Evolutionary conservation across 805 yeast species (phyloP).

Genomic region (Saturnispora halmiae): DNA sequence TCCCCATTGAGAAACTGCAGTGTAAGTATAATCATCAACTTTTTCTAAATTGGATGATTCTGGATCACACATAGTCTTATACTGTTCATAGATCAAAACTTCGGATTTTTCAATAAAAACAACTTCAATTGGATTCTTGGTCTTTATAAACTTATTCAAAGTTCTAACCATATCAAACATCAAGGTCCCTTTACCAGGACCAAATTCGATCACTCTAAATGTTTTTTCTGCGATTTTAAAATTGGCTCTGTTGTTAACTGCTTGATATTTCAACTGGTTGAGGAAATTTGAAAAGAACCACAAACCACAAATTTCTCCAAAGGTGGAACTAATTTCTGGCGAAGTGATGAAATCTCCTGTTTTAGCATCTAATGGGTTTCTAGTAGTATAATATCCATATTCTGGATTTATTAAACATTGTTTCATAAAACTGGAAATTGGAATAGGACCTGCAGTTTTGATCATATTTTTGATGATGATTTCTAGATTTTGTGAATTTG

Average conservation of each 20-base stretch:
- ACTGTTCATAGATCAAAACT: slow-evolving; percentile 50
- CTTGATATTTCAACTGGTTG: slow-evolving; percentile 42
- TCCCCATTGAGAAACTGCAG: slow-evolving; percentile 41
- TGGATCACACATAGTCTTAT: slow-evolving; percentile 37
- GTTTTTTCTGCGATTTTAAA: slow-evolving; percentile 22
- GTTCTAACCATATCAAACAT: slow-evolving; percentile 53
- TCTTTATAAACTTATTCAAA: slow-evolving; percentile 33
- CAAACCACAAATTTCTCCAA: slow-evolving; percentile 76
- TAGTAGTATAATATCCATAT: slow-evolving; percentile 69
- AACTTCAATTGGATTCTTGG: slow-evolving; percentile 34
- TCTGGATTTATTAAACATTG: slow-evolving; percentile 74
- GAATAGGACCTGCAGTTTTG: slow-evolving; percentile 66
- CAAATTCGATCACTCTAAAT: slow-evolving; percentile 61
- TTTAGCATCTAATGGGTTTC: slow-evolving; percentile 47
- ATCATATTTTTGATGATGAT: slow-evolving; percentile 38
- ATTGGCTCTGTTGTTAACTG: slow-evolving; percentile 14
- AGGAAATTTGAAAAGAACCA: slow-evolving; percentile 58
- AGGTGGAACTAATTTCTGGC: slow-evolving; percentile 80
- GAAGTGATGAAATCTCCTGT: slow-evolving; percentile 75
- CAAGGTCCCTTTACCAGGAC: slow-evolving; percentile 80
- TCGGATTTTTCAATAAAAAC: slow-evolving; percentile 66
- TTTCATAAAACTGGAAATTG: slow-evolving; percentile 67
- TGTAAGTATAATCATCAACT: slow-evolving; percentile 29
- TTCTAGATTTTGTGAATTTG: slow-evolving; percentile 14
- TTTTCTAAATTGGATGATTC: slow-evolving; percentile 11